Percentiles rank a stretch among this genome's conserved stretches.
These are phyloP conservation scores for Orychophragmus violaceus DNA, from an alignment of 345 rosid genomes.

Conservation along the genomic window DNA sequence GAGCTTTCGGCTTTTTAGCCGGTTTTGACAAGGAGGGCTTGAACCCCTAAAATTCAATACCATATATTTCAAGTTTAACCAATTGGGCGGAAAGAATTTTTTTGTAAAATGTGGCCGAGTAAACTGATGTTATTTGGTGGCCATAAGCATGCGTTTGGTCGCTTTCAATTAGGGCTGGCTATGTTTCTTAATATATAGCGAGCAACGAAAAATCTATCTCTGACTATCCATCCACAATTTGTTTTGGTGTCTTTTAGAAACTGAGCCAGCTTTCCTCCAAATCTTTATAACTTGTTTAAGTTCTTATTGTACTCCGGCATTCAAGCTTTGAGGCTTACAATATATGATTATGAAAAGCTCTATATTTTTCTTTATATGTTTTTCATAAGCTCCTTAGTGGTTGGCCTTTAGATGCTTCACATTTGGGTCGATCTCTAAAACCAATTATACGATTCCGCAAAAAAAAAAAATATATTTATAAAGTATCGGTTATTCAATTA, in stretches of 20 bases:
- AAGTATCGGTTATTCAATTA: too few relatives aligned
- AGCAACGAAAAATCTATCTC: not conserved
- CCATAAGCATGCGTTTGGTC: too few relatives aligned
- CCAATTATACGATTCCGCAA: too few relatives aligned
- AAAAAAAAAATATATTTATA: too few relatives aligned
- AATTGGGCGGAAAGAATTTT: too few relatives aligned
- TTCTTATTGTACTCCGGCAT: not conserved
- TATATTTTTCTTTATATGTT: not conserved
- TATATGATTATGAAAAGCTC: not conserved
- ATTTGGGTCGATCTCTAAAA: too few relatives aligned
- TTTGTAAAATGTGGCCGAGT: too few relatives aligned
- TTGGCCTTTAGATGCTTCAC: slow-evolving; percentile 1
- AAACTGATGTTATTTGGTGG: too few relatives aligned
- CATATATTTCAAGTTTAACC: too few relatives aligned
- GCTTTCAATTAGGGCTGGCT: too few relatives aligned
- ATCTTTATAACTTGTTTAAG: not conserved
- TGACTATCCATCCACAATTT: not conserved
- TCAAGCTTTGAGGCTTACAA: not conserved
- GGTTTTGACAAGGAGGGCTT: too few relatives aligned
- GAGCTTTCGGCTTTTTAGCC: not conserved
- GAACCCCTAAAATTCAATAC: too few relatives aligned
- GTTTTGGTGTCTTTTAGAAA: not conserved
- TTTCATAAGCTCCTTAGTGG: not conserved
- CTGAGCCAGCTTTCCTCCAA: not conserved
- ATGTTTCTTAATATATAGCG: not conserved